Percentiles rank a stretch among this genome's conserved stretches.
Conservation (phyloP, 805 yeast species). For the Wickerhamomyces hampshirensis region DNA sequence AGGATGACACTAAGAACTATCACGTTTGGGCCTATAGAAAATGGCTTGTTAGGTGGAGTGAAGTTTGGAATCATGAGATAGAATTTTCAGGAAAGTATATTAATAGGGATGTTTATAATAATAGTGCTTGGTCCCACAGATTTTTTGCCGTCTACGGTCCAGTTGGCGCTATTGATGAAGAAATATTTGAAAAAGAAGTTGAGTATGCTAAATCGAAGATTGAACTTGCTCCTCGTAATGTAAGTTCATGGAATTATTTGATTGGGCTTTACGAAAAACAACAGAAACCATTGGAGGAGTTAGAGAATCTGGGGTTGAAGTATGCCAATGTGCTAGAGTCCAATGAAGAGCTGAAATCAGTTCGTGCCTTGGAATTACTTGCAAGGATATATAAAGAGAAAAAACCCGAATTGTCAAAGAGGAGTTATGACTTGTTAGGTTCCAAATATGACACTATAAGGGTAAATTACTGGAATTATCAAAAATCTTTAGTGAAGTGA, state of each 20-base stretch:
- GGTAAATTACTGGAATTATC: slow-evolving; percentile 55
- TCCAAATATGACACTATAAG: slow-evolving; percentile 58
- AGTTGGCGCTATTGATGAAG: slow-evolving; percentile 9
- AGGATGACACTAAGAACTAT: slow-evolving; percentile 82
- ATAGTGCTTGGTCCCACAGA: slow-evolving; percentile 92
- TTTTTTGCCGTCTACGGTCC: slow-evolving; percentile 45
- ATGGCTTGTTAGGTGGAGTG: slow-evolving; percentile 67
- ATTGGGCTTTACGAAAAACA: slow-evolving; percentile 45
- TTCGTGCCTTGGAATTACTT: slow-evolving; percentile 60
- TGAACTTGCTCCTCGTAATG: slow-evolving; percentile 66
- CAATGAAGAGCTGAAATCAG: slow-evolving; percentile 32
- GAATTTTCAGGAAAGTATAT: slow-evolving; percentile 45
- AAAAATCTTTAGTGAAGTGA: slow-evolving; percentile 19
- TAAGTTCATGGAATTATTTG: slow-evolving; percentile 82
- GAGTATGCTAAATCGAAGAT: slow-evolving; percentile 48
- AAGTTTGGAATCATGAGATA: slow-evolving; percentile 47
- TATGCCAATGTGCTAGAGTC: slow-evolving; percentile 33
- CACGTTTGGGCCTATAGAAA: slow-evolving; percentile 94
- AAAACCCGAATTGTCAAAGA: slow-evolving; percentile 30
- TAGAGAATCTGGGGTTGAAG: slow-evolving; percentile 41
- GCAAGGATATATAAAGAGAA: slow-evolving; percentile 40
- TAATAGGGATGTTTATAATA: slow-evolving; percentile 69
- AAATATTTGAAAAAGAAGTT: slow-evolving; percentile 42
- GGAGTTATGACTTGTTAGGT: slow-evolving; percentile 48
- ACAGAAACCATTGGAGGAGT: slow-evolving; percentile 27